Percentiles rank a stretch among this genome's conserved stretches.
These are phyloP conservation scores for Roridomyces roridus DNA, from an alignment of 768 basidiomycete species.

Conservation along the genomic window DNA sequence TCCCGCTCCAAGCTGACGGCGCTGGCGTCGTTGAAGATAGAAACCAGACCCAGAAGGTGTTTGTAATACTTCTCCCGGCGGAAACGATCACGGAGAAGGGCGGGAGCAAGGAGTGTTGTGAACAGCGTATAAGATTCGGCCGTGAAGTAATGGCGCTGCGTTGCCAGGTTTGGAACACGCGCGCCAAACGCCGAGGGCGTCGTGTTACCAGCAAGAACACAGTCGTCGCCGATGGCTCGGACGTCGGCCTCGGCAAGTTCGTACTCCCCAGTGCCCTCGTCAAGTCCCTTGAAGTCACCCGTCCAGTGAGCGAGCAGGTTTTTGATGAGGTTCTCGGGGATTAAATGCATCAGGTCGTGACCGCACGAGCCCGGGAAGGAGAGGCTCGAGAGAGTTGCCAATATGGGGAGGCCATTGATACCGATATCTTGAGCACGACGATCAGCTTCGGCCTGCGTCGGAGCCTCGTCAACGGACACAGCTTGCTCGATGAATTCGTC, in stretches of 20 bases:
- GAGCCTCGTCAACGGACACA: constrained; percentile 30
- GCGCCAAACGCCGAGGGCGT: background rate
- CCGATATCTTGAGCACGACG: constrained; percentile 36
- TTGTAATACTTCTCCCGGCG: background rate
- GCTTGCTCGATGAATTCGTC: constrained; percentile 32
- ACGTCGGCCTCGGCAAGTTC: background rate
- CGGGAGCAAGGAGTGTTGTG: background rate
- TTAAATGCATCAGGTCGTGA: constrained; percentile 57
- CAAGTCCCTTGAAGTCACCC: too few relatives aligned
- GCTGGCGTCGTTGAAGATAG: background rate
- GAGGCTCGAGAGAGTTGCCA: constrained; percentile 37
- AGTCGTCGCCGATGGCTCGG: background rate
- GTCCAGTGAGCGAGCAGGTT: constrained; percentile 48
- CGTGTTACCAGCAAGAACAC: background rate
- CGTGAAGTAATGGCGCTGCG: background rate
- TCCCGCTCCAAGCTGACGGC: background rate
- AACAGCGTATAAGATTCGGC: too few relatives aligned
- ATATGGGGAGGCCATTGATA: constrained; percentile 39
- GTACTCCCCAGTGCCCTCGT: constrained; percentile 38
- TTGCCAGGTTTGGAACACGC: background rate
- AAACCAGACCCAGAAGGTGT: background rate
- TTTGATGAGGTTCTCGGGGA: constrained; percentile 49
- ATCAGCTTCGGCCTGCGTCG: constrained; percentile 25
- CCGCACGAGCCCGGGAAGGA: constrained; percentile 47
- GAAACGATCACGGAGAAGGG: background rate